Base-by-base conservation (phyloP, 768 basidiomycete species). In the Floccularia luteovirens region DNA sequence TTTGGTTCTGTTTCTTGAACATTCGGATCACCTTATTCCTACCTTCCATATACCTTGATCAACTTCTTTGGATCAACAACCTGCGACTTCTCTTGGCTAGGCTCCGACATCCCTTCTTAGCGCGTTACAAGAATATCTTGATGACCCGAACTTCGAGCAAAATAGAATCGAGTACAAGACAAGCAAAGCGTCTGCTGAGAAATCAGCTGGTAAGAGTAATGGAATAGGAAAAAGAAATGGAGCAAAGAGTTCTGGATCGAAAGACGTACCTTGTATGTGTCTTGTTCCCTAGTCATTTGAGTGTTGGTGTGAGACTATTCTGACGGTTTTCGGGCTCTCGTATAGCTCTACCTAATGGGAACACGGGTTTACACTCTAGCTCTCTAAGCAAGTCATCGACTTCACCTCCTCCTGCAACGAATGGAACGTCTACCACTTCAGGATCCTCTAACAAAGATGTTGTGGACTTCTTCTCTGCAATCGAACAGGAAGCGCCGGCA, bases 131-230 rank as follows among this genome's bases (percentile, higher is more conserved):
- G 94, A 98, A 54, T 99, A 98, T 56, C 71, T 99, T 37, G 82
- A 90, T 42, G 96, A 99, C 60, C 88, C 93, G 17, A 91, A 91
- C 53, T 99, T 99, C 50, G 96, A 98, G 59, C 82, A 89, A 60
- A 98, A 97, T 59, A 67, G 94, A 45, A 65, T 84, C 6, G 96
- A 98, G 54, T 97, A 99, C 64, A 91, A 75, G 61, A 68, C 80
- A 17, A 90, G 80, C 57, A 89, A 88, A 59, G 73, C 70, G 4
- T 69, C 75, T 2, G 72, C 74, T 2, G 86, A 87, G 38, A 57
- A 57, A 28, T 57, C 50, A 11, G 41, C 48, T 39, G 32, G 7
- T 7, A 34, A 34, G 32, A 44, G 45, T 44, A 36, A 21, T 39
- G 3, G 16, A n/a, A n/a, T n/a, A n/a, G n/a, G n/a, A n/a, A n/a